These are phyloP conservation scores for Diaporthe citriasiana DNA, from an alignment of 2,329 filamentous ascomycete genomes.

Conservation along the genomic window DNA sequence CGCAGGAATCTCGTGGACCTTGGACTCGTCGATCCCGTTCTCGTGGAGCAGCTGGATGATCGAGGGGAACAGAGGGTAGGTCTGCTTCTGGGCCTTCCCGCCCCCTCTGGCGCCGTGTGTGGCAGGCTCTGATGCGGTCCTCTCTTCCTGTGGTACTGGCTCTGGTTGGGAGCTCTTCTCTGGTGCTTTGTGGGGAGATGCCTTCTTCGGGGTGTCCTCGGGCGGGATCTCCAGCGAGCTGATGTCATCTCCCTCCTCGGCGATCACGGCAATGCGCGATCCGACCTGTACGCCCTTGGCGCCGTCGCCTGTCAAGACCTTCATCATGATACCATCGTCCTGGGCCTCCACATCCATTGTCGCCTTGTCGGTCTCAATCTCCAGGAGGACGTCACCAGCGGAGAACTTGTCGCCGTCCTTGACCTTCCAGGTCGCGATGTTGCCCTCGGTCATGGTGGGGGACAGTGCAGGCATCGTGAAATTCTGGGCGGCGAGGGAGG, in stretches of 20 bases:
- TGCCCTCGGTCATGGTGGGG: conserved; percentile 94
- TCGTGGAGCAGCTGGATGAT: conserved; percentile 85
- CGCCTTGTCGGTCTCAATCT: conserved; percentile 95
- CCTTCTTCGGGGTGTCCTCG: conserved; percentile 68
- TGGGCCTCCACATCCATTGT: conserved; percentile 96
- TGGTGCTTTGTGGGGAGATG: conserved; percentile 51
- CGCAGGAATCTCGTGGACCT: conserved; percentile 84
- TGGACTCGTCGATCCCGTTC: conserved; percentile 81
- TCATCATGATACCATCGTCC: conserved; percentile 88
- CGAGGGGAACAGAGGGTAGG: conserved; percentile 84
- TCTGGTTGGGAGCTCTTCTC: conserved; percentile 38
- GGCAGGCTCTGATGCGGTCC: conserved; percentile 40
- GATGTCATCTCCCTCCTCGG: conserved; percentile 85
- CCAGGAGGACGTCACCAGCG: conserved; percentile 88
- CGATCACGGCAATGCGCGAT: conserved; percentile 84
- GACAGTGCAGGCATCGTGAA: conserved; percentile 93
- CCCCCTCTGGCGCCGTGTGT: conserved; percentile 48
- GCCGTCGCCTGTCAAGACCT: conserved; percentile 82
- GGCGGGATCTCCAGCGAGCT: conserved; percentile 80
- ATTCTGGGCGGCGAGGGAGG: conserved; percentile 81
- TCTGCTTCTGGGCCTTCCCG: conserved; percentile 72
- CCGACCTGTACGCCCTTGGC: conserved; percentile 84
- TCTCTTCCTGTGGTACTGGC: conserved; percentile 45
- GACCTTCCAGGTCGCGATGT: conserved; percentile 86
- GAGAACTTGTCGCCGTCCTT: conserved; percentile 88